Conservation (phyloP, 495 filamentous ascomycete genomes). For the Venustampulla echinocandica region DNA sequence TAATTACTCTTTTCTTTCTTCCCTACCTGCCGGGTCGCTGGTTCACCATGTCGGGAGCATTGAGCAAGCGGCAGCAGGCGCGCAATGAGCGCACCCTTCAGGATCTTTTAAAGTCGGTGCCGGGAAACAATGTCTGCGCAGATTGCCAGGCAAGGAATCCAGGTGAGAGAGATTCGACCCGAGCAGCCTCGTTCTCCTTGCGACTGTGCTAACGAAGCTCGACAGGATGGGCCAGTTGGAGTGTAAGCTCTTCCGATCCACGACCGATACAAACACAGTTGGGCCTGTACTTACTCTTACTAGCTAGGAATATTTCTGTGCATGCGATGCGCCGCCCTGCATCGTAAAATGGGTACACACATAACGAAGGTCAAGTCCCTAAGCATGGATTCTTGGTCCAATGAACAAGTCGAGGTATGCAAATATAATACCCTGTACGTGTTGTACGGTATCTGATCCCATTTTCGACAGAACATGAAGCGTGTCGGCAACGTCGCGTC, state of each 20-base stretch:
- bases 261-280: not conserved
- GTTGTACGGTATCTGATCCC: conserved; percentile 2
- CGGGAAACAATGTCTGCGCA: conserved; percentile 91
- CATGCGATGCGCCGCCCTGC: conserved; percentile 91
- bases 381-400: conserved; percentile 94
- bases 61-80: conserved; percentile 91
- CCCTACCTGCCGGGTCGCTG: not conserved
- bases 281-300: conserved; percentile 7
- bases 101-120: conserved; percentile 77
- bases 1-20: conserved; percentile 1
- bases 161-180: conserved; percentile 50
- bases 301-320: conserved; percentile 94
- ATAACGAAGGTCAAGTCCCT: conserved; percentile 97
- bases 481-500: conserved; percentile 75
- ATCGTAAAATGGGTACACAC: conserved; percentile 95
- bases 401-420: conserved; percentile 89
- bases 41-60: conserved; percentile 35
- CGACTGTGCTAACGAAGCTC: conserved; percentile 10
- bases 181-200: not conserved
- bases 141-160: conserved; percentile 90
- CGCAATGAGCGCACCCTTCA: conserved; percentile 90
- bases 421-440: conserved; percentile 17
- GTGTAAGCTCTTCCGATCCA: conserved; percentile 49
- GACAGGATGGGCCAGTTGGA: conserved; percentile 97
- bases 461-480: conserved; percentile 68